These are phyloP conservation scores for Rhizoclosmatium globosum DNA, from an alignment of 192 early-diverging fungal species.

Conservation along the genomic window DNA sequence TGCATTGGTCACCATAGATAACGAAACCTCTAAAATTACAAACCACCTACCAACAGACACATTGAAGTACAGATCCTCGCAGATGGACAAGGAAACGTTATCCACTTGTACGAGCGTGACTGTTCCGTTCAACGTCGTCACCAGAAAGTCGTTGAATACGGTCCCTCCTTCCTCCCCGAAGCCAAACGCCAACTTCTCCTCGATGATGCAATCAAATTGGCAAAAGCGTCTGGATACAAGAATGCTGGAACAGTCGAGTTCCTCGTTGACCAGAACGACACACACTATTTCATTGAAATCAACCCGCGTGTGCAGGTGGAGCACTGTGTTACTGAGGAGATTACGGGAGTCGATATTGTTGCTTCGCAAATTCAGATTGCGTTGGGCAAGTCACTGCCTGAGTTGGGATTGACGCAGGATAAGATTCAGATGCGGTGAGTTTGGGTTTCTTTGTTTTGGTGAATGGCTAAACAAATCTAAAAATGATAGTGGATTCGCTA, in stretches of 20 bases:
- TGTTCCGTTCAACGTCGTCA: constrained; percentile 97
- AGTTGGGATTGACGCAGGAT: constrained; percentile 84
- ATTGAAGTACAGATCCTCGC: constrained; percentile 98
- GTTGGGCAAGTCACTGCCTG: constrained; percentile 79
- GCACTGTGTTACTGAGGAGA: constrained; percentile 97
- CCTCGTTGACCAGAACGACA: constrained; percentile 85
- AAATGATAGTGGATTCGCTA: constrained; percentile 69
- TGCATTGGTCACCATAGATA: background rate
- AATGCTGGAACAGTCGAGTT: constrained; percentile 99
- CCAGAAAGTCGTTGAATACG: constrained; percentile 73
- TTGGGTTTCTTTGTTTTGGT: no score
- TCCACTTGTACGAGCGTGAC: constrained; percentile 94
- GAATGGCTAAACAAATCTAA: no score
- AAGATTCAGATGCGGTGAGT: constrained; percentile 69
- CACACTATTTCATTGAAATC: constrained; percentile 98
- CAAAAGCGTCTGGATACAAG: constrained; percentile 86
- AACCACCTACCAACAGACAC: constrained; percentile 55
- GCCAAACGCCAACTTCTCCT: constrained; percentile 80
- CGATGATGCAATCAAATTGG: constrained; percentile 91
- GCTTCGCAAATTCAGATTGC: constrained; percentile 95
- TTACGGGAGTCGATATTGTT: constrained; percentile 95
- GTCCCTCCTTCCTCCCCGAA: constrained; percentile 38
- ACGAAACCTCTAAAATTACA: background rate
- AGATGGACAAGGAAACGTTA: constrained; percentile 81
- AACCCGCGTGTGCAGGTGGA: constrained; percentile 99